These are phyloP conservation scores for Entomortierella beljakovae DNA, from an alignment of 192 early-diverging fungal genomes.

Conservation along the genomic window DNA sequence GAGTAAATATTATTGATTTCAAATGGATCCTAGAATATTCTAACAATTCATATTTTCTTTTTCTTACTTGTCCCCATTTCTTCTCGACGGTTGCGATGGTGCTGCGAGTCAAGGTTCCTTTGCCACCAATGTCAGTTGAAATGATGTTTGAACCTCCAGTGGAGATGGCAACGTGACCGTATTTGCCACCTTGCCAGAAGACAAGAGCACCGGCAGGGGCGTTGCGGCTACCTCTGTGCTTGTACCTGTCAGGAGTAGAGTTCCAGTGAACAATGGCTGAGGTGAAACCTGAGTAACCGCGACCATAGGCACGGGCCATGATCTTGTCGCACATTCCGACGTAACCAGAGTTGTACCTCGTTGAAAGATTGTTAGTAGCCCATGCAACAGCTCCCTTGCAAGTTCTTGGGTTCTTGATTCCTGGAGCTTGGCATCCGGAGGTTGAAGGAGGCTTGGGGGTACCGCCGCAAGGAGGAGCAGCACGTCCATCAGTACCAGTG, in stretches of 20 bases:
- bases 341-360: constrained; percentile 1
- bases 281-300: constrained; percentile 5
- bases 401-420: constrained; percentile 9
- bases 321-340: constrained; percentile 17
- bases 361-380: not conserved
- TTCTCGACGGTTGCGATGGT: constrained; percentile 6
- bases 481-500: constrained; percentile 14
- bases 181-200: constrained; percentile 9
- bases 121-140: constrained; percentile 4
- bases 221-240: constrained; percentile 7
- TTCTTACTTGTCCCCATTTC: constrained; percentile 12
- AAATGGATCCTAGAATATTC: no score
- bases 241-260: not conserved
- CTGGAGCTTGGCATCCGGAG: constrained; percentile 3
- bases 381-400: constrained; percentile 6
- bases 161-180: constrained; percentile 14
- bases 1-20: no score
- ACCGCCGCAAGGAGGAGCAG: constrained; percentile 6
- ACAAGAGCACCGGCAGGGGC: constrained; percentile 12
- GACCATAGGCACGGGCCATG: constrained; percentile 15
- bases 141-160: constrained; percentile 16
- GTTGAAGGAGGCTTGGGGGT: not conserved
- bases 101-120: constrained; percentile 16
- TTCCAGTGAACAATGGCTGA: constrained; percentile 9
- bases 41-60: not conserved